Conservation (phyloP, 2,329 filamentous ascomycete species). For the Neospermospora avenae region DNA sequence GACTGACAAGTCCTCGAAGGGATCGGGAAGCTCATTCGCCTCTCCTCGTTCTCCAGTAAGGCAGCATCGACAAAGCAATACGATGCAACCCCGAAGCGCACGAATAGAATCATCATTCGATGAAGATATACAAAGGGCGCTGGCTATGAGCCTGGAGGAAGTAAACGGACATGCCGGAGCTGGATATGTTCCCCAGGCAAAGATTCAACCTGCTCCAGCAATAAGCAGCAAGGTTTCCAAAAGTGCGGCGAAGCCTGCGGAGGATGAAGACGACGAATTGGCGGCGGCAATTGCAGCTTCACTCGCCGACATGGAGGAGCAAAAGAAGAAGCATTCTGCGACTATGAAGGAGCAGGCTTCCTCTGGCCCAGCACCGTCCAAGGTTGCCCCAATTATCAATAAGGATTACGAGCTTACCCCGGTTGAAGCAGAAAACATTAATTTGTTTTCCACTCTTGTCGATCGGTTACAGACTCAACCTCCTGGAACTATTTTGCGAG, state of each 20-base stretch:
- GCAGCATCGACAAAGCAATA: conserved; percentile 53
- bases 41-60: conserved; percentile 49
- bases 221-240: conserved; percentile 31
- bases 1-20: conserved; percentile 65
- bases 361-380: conserved; percentile 45
- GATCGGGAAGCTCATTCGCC: conserved; percentile 36
- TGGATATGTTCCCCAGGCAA: conserved; percentile 68
- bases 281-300: conserved; percentile 95
- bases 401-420: conserved; percentile 93
- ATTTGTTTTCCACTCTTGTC: conserved; percentile 89
- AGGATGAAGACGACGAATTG: conserved; percentile 89
- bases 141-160: conserved; percentile 97
- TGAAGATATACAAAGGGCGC: conserved; percentile 86
- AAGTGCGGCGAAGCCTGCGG: conserved; percentile 50
- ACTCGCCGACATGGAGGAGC: conserved; percentile 94
- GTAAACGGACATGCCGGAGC: conserved; percentile 68
- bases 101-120: conserved; percentile 89
- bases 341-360: conserved; percentile 76
- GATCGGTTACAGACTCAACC: conserved; percentile 94
- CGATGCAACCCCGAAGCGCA: conserved; percentile 87
- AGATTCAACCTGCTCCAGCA: conserved; percentile 38
- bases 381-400: conserved; percentile 65
- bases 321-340: conserved; percentile 86
- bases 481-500: conserved; percentile 90
- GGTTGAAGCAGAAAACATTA: conserved; percentile 96